phyloP scores from a whole-genome alignment of 1,284 basidiomycete genomes.

The Ganoderma lucidum region DNA sequence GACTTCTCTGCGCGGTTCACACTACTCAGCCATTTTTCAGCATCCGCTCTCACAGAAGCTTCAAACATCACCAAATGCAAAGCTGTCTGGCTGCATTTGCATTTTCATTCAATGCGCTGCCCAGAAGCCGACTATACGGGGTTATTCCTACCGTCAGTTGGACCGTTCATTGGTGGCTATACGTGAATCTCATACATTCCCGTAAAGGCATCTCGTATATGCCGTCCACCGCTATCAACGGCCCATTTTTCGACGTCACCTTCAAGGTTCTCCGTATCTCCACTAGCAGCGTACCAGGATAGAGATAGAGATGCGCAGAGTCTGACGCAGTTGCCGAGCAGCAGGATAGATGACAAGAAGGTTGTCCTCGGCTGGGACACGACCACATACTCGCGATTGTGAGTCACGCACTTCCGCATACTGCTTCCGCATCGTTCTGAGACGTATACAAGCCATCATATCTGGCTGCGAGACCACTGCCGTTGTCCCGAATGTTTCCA shows the following conservation, averaged over 20 bases:
- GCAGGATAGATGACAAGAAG: constrained; percentile 62
- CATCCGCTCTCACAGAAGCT: neutral
- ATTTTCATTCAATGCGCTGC: neutral
- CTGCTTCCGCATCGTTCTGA: neutral
- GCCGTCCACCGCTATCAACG: neutral
- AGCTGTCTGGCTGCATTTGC: neutral
- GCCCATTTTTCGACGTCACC: constrained; percentile 6
- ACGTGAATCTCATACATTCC: neutral
- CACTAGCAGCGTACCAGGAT: neutral
- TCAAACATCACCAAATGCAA: neutral
- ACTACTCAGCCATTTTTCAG: neutral
- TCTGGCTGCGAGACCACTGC: constrained; percentile 89
- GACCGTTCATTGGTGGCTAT: neutral
- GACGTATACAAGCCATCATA: constrained; percentile 60
- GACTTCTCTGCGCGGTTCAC: neutral
- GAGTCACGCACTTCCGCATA: constrained; percentile 39
- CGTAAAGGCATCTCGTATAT: neutral
- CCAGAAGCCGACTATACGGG: neutral
- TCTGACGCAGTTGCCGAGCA: constrained; percentile 57
- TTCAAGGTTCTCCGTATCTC: neutral
- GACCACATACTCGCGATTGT: constrained; percentile 76
- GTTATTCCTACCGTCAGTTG: neutral
- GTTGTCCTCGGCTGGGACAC: constrained; percentile 76
- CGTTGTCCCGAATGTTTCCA: constrained; percentile 91
- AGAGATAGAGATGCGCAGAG: neutral